Percentiles rank a stretch among this genome's conserved stretches.
These are phyloP conservation scores for Phytophthora citrophthora DNA, from an alignment of 352 stramenopile species.

Conservation along the genomic window DNA sequence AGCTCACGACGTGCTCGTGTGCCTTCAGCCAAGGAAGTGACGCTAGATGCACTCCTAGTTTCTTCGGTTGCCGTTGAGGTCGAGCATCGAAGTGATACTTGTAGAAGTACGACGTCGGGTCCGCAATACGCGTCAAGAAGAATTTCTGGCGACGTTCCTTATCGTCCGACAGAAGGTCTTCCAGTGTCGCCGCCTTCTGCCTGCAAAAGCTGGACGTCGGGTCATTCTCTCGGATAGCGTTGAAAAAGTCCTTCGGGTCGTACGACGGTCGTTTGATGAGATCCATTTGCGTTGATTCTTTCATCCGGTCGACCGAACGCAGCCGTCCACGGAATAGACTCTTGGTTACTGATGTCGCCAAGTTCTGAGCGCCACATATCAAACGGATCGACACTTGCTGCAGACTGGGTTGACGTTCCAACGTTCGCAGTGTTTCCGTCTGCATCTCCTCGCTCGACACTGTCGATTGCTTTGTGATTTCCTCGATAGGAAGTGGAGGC, in stretches of 20 bases:
- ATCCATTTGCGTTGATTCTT: conserved; percentile 65
- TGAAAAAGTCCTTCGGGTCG: conserved; percentile 78
- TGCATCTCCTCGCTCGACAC: conserved; percentile 21
- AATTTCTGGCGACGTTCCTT: conserved; percentile 74
- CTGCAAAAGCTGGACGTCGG: conserved; percentile 81
- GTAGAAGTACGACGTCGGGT: conserved; percentile 92
- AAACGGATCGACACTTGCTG: conserved; percentile 79
- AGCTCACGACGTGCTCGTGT: conserved; percentile 88
- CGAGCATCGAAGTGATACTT: conserved; percentile 87
- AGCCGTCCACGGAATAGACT: conserved; percentile 76
- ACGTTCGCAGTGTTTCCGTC: conserved; percentile 10
- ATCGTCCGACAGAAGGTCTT: conserved; percentile 78
- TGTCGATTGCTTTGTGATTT: conserved; percentile 30
- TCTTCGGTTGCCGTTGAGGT: conserved; percentile 72
- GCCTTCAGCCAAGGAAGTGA: conserved; percentile 79
- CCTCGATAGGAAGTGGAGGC: conserved; percentile 57
- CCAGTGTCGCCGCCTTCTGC: conserved; percentile 76
- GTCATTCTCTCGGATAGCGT: conserved; percentile 84
- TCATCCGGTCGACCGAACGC: conserved; percentile 59
- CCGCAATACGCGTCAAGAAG: conserved; percentile 82
- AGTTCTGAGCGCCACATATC: conserved; percentile 75
- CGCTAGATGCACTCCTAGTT: conserved; percentile 60
- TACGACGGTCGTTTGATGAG: conserved; percentile 69
- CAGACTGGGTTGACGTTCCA: conserved; percentile 48
- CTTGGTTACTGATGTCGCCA: conserved; percentile 75